These are phyloP conservation scores for Uronychia binucleata DNA, from an alignment of 73 alveolate genomes.

Conservation along the genomic window DNA sequence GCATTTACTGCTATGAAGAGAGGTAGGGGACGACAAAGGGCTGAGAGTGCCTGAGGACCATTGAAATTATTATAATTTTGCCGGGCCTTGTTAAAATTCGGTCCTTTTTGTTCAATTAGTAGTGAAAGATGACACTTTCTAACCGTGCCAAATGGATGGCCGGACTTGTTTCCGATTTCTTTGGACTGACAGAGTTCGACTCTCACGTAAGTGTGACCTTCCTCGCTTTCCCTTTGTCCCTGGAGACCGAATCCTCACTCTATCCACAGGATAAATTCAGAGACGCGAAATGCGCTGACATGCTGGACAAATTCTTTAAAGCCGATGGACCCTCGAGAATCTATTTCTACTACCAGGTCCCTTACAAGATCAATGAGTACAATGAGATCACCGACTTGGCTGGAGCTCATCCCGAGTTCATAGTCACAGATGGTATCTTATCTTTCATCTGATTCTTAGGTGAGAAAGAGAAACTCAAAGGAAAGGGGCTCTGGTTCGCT, in stretches of 20 bases:
- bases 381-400: conserved; percentile 30
- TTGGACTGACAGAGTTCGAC: conserved; percentile 53
- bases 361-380: conserved; percentile 53
- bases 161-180: conserved; percentile 43
- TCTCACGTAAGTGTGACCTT: conserved; percentile 43
- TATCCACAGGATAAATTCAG: conserved; percentile 56
- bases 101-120: background rate
- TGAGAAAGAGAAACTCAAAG: conserved; percentile 57
- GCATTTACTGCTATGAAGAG: too few species aligned
- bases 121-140: conserved; percentile 49
- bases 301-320: conserved; percentile 51
- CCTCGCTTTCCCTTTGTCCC: background rate
- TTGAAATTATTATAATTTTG: background rate
- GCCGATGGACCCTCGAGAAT: conserved; percentile 54
- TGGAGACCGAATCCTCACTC: background rate
- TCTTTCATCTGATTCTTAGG: conserved; percentile 15
- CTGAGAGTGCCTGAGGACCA: background rate
- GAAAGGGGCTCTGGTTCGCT: conserved; percentile 69
- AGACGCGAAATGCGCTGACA: conserved; percentile 23
- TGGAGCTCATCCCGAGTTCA: conserved; percentile 53
- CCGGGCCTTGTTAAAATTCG: background rate
- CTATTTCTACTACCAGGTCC: conserved; percentile 48
- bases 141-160: conserved; percentile 76
- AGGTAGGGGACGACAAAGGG: background rate
- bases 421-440: conserved; percentile 58